A percentile compares a stretch with the other conserved stretches of the same genome.
Conservation (phyloP, 768 basidiomycete genomes). For the Lenzites betulinus region DNA sequence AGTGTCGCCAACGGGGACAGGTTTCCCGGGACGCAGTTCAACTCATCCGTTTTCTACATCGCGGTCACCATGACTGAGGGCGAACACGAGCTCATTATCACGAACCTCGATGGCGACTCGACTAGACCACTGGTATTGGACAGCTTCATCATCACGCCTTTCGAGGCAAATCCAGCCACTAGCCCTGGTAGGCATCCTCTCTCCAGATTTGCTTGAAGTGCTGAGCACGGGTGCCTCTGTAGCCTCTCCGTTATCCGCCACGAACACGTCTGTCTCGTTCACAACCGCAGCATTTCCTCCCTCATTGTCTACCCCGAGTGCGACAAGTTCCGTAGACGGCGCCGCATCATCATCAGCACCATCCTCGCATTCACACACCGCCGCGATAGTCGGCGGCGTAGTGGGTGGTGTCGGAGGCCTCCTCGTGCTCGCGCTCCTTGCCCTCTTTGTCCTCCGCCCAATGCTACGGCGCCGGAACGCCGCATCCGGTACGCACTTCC, state of each 20-base stretch:
- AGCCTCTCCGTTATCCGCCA: background rate
- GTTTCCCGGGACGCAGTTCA: background rate
- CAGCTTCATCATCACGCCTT: background rate
- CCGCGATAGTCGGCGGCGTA: background rate
- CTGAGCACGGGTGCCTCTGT: too few species aligned
- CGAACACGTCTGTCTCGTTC: background rate
- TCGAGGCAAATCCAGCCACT: background rate
- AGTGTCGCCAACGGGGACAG: background rate
- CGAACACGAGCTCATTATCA: constrained; percentile 11
- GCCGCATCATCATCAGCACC: background rate
- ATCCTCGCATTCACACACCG: constrained; percentile 1
- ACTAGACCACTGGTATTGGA: constrained; percentile 1
- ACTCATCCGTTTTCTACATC: background rate
- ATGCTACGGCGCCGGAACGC: background rate
- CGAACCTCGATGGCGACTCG: background rate
- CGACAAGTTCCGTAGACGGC: background rate
- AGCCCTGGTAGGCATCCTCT: background rate
- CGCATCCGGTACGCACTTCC: background rate
- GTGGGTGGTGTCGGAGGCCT: background rate
- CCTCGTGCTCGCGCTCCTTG: background rate
- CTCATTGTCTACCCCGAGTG: background rate
- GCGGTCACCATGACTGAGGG: constrained; percentile 1
- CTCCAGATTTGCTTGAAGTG: too few species aligned
- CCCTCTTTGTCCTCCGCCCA: background rate
- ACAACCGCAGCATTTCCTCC: background rate